A percentile compares a stretch with the other conserved stretches of the same genome.
phyloP scores from a whole-genome alignment of 805 yeast species.

The Maudiozyma saulgeensis region DNA sequence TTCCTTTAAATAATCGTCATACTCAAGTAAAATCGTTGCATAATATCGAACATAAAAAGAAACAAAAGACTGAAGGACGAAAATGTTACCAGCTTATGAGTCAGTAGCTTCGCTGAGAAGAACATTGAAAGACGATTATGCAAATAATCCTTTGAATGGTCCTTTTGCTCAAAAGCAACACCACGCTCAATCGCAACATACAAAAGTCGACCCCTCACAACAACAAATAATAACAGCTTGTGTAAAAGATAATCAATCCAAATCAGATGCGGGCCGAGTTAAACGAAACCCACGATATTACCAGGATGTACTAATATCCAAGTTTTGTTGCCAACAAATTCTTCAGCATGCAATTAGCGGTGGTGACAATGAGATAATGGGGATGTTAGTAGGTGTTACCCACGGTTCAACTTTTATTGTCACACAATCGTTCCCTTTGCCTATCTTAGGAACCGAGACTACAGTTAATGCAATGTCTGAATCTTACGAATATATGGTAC shows the following conservation, averaged over 20 bases:
- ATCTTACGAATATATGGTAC: constrained; percentile 92
- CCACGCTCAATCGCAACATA: background rate
- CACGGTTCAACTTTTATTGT: constrained; percentile 49
- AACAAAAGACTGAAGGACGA: no score
- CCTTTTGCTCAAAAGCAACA: background rate
- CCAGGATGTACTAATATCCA: constrained; percentile 38
- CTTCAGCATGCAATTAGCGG: constrained; percentile 73
- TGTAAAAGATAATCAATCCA: background rate
- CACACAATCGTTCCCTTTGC: constrained; percentile 74
- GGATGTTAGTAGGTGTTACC: constrained; percentile 79
- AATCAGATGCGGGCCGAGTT: no score
- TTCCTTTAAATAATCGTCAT: no score
- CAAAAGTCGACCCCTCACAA: background rate
- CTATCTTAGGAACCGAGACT: constrained; percentile 94
- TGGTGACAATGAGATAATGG: constrained; percentile 88
- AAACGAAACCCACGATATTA: constrained; percentile 6
- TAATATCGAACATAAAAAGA: no score
- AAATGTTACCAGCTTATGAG: background rate
- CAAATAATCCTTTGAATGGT: background rate
- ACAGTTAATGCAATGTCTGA: constrained; percentile 91
- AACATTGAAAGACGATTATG: background rate
- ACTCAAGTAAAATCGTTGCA: no score
- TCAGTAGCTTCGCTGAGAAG: constrained; percentile 1
- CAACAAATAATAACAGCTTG: background rate
- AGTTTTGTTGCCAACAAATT: constrained; percentile 68